Conservation (phyloP, 1,139 yeast genomes). For the Yamadazyma diddensiae region DNA sequence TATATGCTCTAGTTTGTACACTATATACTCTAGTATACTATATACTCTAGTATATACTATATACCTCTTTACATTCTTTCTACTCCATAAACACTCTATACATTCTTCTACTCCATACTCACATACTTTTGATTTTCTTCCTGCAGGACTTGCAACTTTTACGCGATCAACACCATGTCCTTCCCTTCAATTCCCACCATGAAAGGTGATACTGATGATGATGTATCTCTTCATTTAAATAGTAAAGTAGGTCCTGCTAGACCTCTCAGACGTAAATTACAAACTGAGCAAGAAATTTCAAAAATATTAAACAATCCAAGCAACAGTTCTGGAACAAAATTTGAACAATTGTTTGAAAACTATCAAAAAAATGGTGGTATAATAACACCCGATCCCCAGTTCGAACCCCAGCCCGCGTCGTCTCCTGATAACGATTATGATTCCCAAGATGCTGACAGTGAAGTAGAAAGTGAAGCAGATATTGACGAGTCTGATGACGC, state of each 20-base stretch:
- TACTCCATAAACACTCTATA: no score
- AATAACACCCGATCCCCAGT: no score
- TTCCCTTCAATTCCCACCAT: conserved; percentile 38
- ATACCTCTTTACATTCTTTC: no score
- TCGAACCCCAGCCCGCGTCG: no score
- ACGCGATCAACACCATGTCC: no score
- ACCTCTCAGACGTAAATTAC: conserved; percentile 24
- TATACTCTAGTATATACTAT: no score
- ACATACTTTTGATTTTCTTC: no score
- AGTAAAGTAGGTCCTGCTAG: conserved; percentile 37
- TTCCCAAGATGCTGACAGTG: conserved; percentile 6
- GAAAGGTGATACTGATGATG: conserved; percentile 44
- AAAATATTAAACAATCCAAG: conserved; percentile 11
- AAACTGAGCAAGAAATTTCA: conserved; percentile 13
- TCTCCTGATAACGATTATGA: neutral
- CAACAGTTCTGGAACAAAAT: conserved; percentile 1
- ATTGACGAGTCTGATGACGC: conserved; percentile 7
- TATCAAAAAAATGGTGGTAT: conserved; percentile 5
- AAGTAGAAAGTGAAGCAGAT: conserved; percentile 10
- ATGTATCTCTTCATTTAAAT: conserved; percentile 40
- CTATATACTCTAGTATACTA: no score
- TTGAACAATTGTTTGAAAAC: conserved; percentile 6
- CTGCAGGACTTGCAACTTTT: no score
- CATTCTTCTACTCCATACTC: no score
- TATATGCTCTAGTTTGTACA: no score